A percentile compares a stretch with the other conserved stretches of the same genome.
Conservation (phyloP, 208 protist genomes). For the Leishmania gerbilli region DNA sequence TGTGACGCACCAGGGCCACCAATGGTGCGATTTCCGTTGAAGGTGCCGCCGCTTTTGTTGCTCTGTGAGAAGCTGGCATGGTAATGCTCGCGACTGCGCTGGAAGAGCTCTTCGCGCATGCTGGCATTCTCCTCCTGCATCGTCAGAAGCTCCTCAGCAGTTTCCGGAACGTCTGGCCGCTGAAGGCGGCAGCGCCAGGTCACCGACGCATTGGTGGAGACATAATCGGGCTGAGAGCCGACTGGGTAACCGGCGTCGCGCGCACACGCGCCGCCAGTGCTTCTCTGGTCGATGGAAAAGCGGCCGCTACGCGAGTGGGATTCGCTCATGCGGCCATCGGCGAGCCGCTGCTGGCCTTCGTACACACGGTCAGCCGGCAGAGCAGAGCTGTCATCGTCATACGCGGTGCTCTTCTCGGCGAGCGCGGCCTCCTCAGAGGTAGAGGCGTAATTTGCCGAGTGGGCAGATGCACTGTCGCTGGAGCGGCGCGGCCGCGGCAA, state of each 20-base stretch:
- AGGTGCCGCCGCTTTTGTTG: slow-evolving; percentile 5
- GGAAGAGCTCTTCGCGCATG: slow-evolving; percentile 47
- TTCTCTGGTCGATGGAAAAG: not conserved
- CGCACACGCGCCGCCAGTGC: not conserved
- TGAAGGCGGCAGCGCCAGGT: slow-evolving; percentile 4
- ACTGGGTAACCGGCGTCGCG: not conserved
- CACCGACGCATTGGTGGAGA: not conserved
- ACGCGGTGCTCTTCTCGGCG: not conserved
- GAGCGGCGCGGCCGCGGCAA: not conserved
- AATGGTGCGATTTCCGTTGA: slow-evolving; percentile 4
- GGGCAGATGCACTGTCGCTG: not conserved
- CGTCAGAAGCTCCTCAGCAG: slow-evolving; percentile 42
- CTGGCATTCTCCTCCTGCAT: slow-evolving; percentile 48
- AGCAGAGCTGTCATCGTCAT: not conserved
- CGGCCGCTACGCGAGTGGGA: not conserved
- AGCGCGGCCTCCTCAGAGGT: not conserved
- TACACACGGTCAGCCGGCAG: not conserved
- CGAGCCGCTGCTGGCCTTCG: not conserved
- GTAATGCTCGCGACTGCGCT: slow-evolving; percentile 37
- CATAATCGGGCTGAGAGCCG: not conserved
- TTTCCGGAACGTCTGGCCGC: slow-evolving; percentile 31
- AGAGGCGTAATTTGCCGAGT: not conserved
- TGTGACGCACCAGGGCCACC: not conserved
- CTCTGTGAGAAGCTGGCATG: slow-evolving; percentile 18
- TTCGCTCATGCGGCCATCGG: slow-evolving; percentile 4